Conservation (phyloP, 2,329 filamentous ascomycete species). For the Chrysoporthe puriensis region DNA sequence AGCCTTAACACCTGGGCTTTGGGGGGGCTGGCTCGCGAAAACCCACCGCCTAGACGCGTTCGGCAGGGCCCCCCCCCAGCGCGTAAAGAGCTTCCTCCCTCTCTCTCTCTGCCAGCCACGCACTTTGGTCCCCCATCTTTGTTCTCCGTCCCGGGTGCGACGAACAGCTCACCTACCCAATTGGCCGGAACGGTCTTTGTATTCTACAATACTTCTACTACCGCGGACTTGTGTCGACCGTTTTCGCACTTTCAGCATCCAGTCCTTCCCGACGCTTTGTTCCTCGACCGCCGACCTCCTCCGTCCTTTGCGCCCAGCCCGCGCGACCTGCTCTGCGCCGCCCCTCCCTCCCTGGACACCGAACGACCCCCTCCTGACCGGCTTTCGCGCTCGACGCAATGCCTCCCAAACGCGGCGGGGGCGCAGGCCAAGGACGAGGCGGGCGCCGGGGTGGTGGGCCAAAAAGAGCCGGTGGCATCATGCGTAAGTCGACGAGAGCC, state of each 20-base stretch:
- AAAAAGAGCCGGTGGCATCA: constrained; percentile 44
- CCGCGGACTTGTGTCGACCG: background rate
- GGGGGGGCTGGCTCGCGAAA: constrained; percentile 2
- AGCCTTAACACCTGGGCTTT: too few relatives aligned
- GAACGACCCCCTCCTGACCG: background rate
- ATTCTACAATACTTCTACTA: background rate
- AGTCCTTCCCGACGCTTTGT: background rate
- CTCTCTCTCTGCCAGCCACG: background rate
- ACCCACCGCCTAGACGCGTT: constrained; percentile 3
- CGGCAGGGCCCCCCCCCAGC: constrained; percentile 9
- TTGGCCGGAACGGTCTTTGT: background rate
- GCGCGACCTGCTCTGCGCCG: constrained; percentile 20
- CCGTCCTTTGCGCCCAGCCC: constrained; percentile 24
- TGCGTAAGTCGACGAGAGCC: constrained; percentile 40
- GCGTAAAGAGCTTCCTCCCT: constrained; percentile 3
- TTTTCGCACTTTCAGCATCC: background rate
- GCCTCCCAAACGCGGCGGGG: constrained; percentile 8
- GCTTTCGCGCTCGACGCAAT: background rate
- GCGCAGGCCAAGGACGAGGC: background rate
- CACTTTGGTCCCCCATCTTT: background rate
- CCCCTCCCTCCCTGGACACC: constrained; percentile 2
- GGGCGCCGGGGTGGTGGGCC: constrained; percentile 9
- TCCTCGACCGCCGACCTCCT: background rate
- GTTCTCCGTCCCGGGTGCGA: background rate
- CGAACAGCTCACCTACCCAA: background rate